Evolutionary conservation across 2,329 filamentous ascomycete genomes (phyloP).

Genomic region (Hypomyces perniciosus): DNA sequence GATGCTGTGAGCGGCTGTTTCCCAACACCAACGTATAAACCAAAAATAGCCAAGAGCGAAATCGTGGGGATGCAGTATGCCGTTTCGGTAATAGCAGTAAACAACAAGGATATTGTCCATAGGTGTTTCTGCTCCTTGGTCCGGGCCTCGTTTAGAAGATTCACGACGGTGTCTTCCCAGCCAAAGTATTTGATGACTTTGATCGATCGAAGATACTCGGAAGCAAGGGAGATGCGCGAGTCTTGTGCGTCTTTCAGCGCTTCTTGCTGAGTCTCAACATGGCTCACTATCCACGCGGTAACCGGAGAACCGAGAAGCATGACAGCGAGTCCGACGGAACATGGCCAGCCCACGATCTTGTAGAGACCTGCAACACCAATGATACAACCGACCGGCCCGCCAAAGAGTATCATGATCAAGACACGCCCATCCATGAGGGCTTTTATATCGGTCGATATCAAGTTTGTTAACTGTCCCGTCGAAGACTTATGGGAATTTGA

Average conservation of each 20-base stretch:
- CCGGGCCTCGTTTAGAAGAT: slow-evolving; percentile 37
- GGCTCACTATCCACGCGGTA: slow-evolving; percentile 35
- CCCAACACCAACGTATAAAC: slow-evolving; percentile 37
- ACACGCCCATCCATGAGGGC: slow-evolving; percentile 39
- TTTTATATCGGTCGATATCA: slow-evolving; percentile 46
- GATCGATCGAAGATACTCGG: slow-evolving; percentile 45
- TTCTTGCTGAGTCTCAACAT: slow-evolving; percentile 38
- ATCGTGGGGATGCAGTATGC: slow-evolving; percentile 39
- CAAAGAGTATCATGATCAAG: slow-evolving; percentile 34
- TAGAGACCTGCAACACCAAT: slow-evolving; percentile 39
- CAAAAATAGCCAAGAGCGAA: slow-evolving; percentile 41
- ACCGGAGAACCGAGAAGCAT: slow-evolving; percentile 37
- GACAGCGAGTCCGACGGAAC: slow-evolving; percentile 37
- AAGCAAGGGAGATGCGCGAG: slow-evolving; percentile 42
- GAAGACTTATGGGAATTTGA: slow-evolving; percentile 26
- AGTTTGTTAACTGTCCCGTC: slow-evolving; percentile 39
- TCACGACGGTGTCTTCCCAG: slow-evolving; percentile 42
- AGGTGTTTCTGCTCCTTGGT: slow-evolving; percentile 40
- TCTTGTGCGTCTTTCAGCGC: slow-evolving; percentile 40
- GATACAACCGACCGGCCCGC: slow-evolving; percentile 33
- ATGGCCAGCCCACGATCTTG: slow-evolving; percentile 41
- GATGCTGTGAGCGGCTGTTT: slow-evolving; percentile 38
- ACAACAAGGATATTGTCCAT: slow-evolving; percentile 41
- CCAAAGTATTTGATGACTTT: slow-evolving; percentile 47
- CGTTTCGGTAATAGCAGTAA: slow-evolving; percentile 31